phyloP scores from a whole-genome alignment of 441 rosid species.

The Euphorbia schlechtendalii region DNA sequence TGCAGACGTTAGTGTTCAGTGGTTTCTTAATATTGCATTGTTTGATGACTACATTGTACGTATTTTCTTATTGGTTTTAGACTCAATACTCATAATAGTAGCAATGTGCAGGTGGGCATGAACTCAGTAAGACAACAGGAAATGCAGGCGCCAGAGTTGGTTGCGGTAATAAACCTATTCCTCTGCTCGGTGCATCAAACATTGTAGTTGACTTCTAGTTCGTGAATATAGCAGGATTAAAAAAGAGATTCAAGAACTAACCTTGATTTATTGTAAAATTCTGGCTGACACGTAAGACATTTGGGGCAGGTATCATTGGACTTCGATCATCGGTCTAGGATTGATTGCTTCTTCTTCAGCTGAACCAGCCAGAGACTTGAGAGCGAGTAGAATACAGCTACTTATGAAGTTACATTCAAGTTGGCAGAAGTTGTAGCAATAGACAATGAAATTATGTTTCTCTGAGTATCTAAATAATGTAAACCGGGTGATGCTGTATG shows the following conservation, averaged over 20 bases:
- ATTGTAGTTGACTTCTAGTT: background rate
- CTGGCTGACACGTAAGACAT: background rate
- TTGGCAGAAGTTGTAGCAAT: background rate
- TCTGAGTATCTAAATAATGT: background rate
- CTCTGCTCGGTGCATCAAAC: background rate
- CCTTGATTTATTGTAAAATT: background rate
- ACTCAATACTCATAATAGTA: background rate
- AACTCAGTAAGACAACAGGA: slow-evolving; percentile 83
- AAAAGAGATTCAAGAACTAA: background rate
- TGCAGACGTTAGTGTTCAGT: background rate
- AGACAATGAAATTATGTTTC: background rate
- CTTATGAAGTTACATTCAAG: background rate
- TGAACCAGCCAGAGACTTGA: slow-evolving; percentile 3
- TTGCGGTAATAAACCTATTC: slow-evolving; percentile 50
- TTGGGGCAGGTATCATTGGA: slow-evolving; percentile 68
- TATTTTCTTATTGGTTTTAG: background rate
- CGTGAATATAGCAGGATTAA: background rate
- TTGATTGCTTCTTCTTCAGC: slow-evolving; percentile 18
- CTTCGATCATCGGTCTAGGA: slow-evolving; percentile 59
- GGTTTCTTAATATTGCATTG: no score
- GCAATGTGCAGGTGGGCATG: slow-evolving; percentile 66
- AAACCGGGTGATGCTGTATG: background rate
- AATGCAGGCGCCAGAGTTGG: slow-evolving; percentile 90
- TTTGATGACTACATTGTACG: background rate
- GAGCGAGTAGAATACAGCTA: background rate